phyloP scores from a whole-genome alignment of 176 grass and related monocot genomes.

The barley (Hordeum vulgare) region DNA sequence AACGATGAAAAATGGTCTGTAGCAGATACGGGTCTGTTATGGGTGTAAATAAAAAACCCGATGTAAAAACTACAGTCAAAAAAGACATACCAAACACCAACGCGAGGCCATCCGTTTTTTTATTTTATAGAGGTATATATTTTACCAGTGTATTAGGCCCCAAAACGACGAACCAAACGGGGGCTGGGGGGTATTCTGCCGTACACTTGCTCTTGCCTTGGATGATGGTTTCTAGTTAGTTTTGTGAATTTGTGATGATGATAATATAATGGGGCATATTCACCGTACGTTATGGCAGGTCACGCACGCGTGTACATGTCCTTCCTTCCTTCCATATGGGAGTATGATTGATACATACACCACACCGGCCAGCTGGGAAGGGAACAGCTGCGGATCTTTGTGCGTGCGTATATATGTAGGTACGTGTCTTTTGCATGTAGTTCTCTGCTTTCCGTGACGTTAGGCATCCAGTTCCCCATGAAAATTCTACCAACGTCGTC shows the following conservation, averaged over 20 bases:
- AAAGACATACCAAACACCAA: too few species aligned
- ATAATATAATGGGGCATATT: not conserved
- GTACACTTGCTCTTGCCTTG: too few species aligned
- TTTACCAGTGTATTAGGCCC: too few species aligned
- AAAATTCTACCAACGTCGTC: slow-evolving; percentile 18
- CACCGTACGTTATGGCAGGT: not conserved
- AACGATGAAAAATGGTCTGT: too few species aligned
- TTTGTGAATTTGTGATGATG: too few species aligned
- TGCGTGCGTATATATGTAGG: slow-evolving; percentile 11
- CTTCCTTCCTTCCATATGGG: not conserved
- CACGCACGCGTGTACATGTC: not conserved
- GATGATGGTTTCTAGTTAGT: not conserved
- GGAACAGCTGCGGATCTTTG: not conserved
- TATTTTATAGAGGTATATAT: too few species aligned
- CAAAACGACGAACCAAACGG: too few species aligned
- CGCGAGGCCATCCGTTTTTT: too few species aligned
- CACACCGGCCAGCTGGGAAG: not conserved
- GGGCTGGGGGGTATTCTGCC: too few species aligned
- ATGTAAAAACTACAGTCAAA: too few species aligned
- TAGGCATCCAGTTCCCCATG: slow-evolving; percentile 29
- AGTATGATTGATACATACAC: not conserved
- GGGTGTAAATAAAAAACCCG: too few species aligned
- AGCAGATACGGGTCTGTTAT: too few species aligned
- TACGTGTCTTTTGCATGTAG: not conserved
- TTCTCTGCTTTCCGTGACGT: slow-evolving; percentile 25